Percentiles rank a stretch among this genome's conserved stretches.
Conservation (phyloP, 495 filamentous ascomycete species). For the Lepraria neglecta region DNA sequence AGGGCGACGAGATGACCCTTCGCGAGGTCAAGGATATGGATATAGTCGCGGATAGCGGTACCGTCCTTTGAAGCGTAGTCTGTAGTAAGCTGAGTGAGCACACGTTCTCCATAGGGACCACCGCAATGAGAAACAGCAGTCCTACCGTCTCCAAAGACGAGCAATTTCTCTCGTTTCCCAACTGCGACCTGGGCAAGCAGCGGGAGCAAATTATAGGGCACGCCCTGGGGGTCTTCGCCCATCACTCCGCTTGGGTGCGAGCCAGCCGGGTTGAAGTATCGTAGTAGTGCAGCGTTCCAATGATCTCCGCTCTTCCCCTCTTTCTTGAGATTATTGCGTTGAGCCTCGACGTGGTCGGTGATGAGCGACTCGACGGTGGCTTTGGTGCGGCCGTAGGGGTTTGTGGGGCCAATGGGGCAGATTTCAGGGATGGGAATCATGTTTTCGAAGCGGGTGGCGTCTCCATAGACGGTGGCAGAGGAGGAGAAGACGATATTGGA, state of each 20-base stretch:
- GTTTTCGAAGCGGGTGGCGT: constrained; percentile 89
- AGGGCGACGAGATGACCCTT: constrained; percentile 85
- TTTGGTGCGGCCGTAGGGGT: constrained; percentile 96
- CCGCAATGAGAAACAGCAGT: constrained; percentile 24
- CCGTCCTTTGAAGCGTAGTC: constrained; percentile 87
- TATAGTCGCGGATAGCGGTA: constrained; percentile 71
- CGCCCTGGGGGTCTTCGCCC: constrained; percentile 95
- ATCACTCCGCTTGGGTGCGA: constrained; percentile 94
- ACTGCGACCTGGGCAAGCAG: constrained; percentile 92
- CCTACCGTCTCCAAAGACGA: constrained; percentile 91
- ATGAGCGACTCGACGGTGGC: constrained; percentile 84
- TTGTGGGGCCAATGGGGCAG: constrained; percentile 92
- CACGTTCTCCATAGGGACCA: constrained; percentile 21
- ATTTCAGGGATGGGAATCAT: constrained; percentile 99
- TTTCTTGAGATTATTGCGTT: constrained; percentile 78
- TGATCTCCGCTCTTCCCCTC: constrained; percentile 66
- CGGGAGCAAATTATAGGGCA: constrained; percentile 92
- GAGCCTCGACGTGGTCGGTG: constrained; percentile 79
- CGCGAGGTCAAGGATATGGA: constrained; percentile 85
- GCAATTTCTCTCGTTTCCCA: constrained; percentile 86
- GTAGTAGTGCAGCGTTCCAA: constrained; percentile 89
- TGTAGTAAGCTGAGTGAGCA: constrained; percentile 35
- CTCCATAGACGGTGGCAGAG: constrained; percentile 94
- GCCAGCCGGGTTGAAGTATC: constrained; percentile 97
- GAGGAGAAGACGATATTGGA: constrained; percentile 97